Evolutionary conservation across 2,329 filamentous ascomycete genomes (phyloP).

Genomic region (Thelonectria discophora): DNA sequence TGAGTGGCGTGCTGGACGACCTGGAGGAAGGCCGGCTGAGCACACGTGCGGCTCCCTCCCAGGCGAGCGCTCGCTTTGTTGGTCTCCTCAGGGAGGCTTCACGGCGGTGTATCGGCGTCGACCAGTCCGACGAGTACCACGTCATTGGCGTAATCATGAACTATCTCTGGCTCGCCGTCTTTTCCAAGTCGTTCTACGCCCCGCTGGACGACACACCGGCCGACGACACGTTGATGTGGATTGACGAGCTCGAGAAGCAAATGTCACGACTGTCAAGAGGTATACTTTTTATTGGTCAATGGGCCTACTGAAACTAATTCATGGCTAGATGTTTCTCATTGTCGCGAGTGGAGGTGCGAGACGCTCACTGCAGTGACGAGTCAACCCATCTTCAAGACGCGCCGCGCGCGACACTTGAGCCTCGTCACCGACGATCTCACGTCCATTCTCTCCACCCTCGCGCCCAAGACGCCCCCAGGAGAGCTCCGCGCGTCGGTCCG

Average conservation of each 20-base stretch:
- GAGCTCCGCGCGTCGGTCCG: constrained; percentile 48
- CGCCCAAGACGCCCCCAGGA: constrained; percentile 38
- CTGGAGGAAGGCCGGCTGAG: constrained; percentile 42
- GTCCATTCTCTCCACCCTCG: constrained; percentile 43
- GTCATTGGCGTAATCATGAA: constrained; percentile 50
- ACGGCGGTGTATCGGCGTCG: constrained; percentile 43
- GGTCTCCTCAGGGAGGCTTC: constrained; percentile 49
- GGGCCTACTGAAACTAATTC: constrained; percentile 16
- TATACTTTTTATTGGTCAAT: constrained; percentile 23
- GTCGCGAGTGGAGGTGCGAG: constrained; percentile 50
- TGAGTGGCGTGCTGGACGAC: constrained; percentile 45
- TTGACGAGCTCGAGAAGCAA: constrained; percentile 45
- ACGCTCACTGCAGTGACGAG: constrained; percentile 47
- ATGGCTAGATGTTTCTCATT: constrained; percentile 45
- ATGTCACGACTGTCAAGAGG: constrained; percentile 49
- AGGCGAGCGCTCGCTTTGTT: constrained; percentile 45
- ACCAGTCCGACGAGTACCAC: constrained; percentile 48
- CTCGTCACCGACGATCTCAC: constrained; percentile 48
- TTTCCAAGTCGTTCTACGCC: constrained; percentile 50
- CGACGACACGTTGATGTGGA: constrained; percentile 45
- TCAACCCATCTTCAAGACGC: constrained; percentile 45
- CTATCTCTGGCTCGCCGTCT: constrained; percentile 48
- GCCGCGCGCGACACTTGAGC: constrained; percentile 42
- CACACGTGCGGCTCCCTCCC: constrained; percentile 36
- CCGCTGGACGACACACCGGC: constrained; percentile 46